These are phyloP conservation scores for Microbotryum silenes-acaulis DNA, from an alignment of 1,284 basidiomycete species.

Conservation along the genomic window DNA sequence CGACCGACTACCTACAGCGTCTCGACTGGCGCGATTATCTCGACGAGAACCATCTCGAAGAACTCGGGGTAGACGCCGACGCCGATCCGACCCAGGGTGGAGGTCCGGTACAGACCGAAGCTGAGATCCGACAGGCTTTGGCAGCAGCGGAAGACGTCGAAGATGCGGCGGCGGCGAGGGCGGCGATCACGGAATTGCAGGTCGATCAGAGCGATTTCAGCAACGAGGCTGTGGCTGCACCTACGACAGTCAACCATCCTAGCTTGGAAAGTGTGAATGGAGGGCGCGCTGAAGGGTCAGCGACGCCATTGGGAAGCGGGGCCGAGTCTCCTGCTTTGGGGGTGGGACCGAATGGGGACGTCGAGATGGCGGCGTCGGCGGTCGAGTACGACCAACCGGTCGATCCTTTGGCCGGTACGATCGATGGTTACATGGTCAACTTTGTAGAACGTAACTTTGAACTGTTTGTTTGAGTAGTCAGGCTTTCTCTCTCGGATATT, in stretches of 20 bases:
- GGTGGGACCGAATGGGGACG: too few species aligned
- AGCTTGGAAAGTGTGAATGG: too few species aligned
- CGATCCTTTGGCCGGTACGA: slow-evolving; percentile 56
- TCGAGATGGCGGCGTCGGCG: slow-evolving; percentile 4
- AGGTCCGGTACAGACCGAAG: slow-evolving; percentile 31
- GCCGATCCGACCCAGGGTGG: slow-evolving; percentile 44
- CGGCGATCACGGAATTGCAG: slow-evolving; percentile 34
- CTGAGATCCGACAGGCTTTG: slow-evolving; percentile 58
- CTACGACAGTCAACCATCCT: slow-evolving; percentile 23
- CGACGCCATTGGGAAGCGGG: slow-evolving; percentile 10
- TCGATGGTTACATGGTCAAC: slow-evolving; percentile 80
- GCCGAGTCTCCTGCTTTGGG: slow-evolving; percentile 2
- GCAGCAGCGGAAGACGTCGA: slow-evolving; percentile 68
- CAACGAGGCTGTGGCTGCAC: slow-evolving; percentile 33
- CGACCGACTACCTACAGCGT: slow-evolving; percentile 48
- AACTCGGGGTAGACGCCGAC: slow-evolving; percentile 31
- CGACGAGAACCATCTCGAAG: slow-evolving; percentile 41
- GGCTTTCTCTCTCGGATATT: background rate
- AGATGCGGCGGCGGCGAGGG: slow-evolving; percentile 39
- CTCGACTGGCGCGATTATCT: slow-evolving; percentile 81
- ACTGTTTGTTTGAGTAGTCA: slow-evolving; percentile 48
- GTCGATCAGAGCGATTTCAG: slow-evolving; percentile 32
- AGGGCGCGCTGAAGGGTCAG: background rate
- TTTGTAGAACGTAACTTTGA: slow-evolving; percentile 67
- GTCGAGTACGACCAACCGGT: slow-evolving; percentile 48